Percentiles rank a stretch among this genome's conserved stretches.
These are phyloP conservation scores for Colletotrichum godetiae DNA, from an alignment of 2,329 filamentous ascomycete species.

Conservation along the genomic window DNA sequence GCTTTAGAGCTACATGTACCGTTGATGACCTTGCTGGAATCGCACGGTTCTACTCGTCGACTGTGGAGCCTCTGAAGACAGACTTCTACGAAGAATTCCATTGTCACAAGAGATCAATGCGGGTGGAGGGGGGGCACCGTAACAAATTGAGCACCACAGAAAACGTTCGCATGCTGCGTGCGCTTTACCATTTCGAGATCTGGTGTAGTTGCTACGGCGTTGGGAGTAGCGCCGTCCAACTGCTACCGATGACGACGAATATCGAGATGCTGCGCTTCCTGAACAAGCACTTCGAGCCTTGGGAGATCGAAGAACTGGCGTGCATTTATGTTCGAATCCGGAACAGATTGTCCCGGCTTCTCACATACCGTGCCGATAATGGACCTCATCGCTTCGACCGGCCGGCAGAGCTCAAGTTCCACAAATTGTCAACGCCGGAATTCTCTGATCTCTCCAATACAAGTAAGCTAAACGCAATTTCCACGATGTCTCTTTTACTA, in stretches of 20 bases:
- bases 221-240: background rate
- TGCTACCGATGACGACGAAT: background rate
- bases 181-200: background rate
- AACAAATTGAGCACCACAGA: background rate
- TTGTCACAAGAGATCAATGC: too few species aligned
- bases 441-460: background rate
- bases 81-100: too few species aligned
- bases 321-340: background rate
- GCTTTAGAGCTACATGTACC: background rate
- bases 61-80: too few species aligned
- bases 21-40: too few species aligned
- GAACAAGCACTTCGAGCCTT: background rate
- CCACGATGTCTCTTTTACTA: background rate
- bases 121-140: background rate
- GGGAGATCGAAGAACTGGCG: background rate
- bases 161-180: background rate
- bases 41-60: too few species aligned
- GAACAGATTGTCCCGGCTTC: too few species aligned
- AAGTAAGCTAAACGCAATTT: background rate
- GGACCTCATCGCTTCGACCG: too few species aligned
- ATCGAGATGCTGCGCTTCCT: background rate
- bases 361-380: too few species aligned
- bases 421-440: background rate
- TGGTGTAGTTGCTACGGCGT: background rate
- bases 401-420: too few species aligned